phyloP scores from a whole-genome alignment of 108 stramenopile species.

The Skeletonema costatum region DNA sequence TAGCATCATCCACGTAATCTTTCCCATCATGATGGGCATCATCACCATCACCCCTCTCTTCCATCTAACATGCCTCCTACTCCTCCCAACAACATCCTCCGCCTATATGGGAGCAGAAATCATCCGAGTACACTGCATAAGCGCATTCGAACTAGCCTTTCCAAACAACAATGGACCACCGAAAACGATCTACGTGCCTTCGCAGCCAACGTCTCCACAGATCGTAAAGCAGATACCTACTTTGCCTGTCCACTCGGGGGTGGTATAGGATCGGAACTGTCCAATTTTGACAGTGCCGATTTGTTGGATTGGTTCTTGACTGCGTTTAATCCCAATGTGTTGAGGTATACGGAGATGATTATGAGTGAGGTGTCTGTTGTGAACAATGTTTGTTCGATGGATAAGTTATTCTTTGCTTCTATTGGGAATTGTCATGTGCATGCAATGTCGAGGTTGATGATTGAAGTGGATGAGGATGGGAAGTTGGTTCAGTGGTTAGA shows the following conservation, averaged over 20 bases:
- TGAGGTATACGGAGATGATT: constrained; percentile 4
- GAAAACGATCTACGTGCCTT: constrained; percentile 6
- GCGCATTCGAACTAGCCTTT: constrained; percentile 1
- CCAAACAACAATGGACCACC: constrained; percentile 2
- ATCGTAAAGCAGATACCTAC: not conserved
- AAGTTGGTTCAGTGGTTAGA: not conserved
- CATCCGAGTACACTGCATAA: not conserved
- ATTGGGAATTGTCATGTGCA: constrained; percentile 7
- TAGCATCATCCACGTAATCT: too few species aligned
- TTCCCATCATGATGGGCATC: not conserved
- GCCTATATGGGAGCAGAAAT: not conserved
- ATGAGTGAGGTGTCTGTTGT: constrained; percentile 5
- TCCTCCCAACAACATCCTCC: not conserved
- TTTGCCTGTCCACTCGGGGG: constrained; percentile 6
- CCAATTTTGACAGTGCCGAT: not conserved
- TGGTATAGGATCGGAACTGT: not conserved
- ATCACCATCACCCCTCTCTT: not conserved
- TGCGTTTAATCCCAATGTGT: constrained; percentile 1
- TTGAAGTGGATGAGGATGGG: constrained; percentile 7
- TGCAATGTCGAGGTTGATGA: constrained; percentile 1
- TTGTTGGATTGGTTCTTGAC: not conserved
- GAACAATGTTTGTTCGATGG: constrained; percentile 7
- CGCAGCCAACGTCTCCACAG: not conserved
- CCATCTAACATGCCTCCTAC: not conserved
- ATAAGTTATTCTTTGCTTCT: constrained; percentile 1